A percentile compares a stretch with the other conserved stretches of the same genome.
phyloP scores from a whole-genome alignment of 306 rosid species.

The Castanea crenata region DNA sequence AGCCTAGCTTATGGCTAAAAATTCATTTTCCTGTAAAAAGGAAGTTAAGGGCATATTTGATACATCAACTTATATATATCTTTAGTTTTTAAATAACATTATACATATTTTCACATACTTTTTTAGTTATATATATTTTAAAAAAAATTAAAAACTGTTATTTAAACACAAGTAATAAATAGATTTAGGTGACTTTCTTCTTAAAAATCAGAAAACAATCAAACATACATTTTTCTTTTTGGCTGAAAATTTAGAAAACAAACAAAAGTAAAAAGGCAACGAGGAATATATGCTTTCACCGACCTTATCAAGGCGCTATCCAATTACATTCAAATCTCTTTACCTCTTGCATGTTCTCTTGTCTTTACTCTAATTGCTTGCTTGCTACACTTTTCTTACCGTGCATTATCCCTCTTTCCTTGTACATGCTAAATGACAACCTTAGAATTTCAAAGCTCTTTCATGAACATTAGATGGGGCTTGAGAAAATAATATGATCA shows the following conservation, averaged over 20 bases:
- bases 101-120: no score
- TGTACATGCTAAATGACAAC: neutral
- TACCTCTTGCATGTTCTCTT: conserved; percentile 21
- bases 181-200: neutral
- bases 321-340: conserved; percentile 20
- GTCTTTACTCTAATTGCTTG: neutral
- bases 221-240: no score
- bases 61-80: no score
- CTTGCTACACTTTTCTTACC: neutral
- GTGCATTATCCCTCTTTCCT: neutral
- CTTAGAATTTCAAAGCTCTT: neutral
- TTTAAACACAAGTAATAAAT: no score
- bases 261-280: neutral
- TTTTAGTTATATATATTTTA: no score
- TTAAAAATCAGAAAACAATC: no score
- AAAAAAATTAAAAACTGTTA: no score
- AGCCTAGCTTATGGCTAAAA: no score
- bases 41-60: neutral
- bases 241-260: no score
- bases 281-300: conserved; percentile 29
- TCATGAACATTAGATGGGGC: no score
- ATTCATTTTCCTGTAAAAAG: no score
- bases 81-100: no score
- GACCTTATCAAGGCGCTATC: conserved; percentile 31
- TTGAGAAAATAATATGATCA: neutral